Evolutionary conservation across 2,329 filamentous ascomycete genomes (phyloP).

Genomic region (Curvularia verruculosa): DNA sequence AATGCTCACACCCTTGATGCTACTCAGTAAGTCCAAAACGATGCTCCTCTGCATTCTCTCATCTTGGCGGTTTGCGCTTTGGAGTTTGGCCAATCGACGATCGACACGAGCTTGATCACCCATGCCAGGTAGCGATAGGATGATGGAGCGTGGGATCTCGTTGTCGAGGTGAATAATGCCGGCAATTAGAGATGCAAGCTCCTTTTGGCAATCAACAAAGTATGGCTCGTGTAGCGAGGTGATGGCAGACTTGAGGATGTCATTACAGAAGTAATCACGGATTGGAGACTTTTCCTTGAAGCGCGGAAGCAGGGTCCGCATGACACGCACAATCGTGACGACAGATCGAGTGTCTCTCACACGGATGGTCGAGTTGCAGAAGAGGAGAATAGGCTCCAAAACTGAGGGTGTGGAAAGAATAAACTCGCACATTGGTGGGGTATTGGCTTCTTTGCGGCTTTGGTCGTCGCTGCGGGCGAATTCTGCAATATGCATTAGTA

Average conservation of each 20-base stretch:
- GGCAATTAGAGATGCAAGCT: slow-evolving; percentile 86
- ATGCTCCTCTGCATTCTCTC: slow-evolving; percentile 79
- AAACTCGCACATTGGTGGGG: slow-evolving; percentile 76
- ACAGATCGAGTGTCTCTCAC: slow-evolving; percentile 91
- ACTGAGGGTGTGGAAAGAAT: slow-evolving; percentile 78
- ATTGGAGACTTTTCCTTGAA: slow-evolving; percentile 67
- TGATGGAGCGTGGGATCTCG: slow-evolving; percentile 72
- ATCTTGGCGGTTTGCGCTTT: slow-evolving; percentile 57
- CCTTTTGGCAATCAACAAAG: slow-evolving; percentile 94
- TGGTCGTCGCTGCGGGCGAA: slow-evolving; percentile 40
- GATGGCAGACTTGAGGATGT: slow-evolving; percentile 89
- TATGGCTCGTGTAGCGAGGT: slow-evolving; percentile 92
- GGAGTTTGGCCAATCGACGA: slow-evolving; percentile 53
- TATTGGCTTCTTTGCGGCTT: slow-evolving; percentile 48
- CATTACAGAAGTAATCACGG: slow-evolving; percentile 85
- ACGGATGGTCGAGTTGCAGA: slow-evolving; percentile 87
- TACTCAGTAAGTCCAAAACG: slow-evolving; percentile 82
- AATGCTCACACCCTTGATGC: slow-evolving; percentile 87
- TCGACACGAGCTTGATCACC: slow-evolving; percentile 66
- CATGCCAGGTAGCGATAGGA: slow-evolving; percentile 82
- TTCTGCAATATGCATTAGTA: slow-evolving; percentile 25
- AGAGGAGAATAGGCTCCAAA: slow-evolving; percentile 86
- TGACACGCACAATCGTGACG: slow-evolving; percentile 81
- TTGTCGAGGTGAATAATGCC: slow-evolving; percentile 81
- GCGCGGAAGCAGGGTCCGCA: slow-evolving; percentile 82